A percentile compares a stretch with the other conserved stretches of the same genome.
These are phyloP conservation scores for Dioszegia aurantiaca DNA, from an alignment of 768 basidiomycete genomes.

Conservation along the genomic window DNA sequence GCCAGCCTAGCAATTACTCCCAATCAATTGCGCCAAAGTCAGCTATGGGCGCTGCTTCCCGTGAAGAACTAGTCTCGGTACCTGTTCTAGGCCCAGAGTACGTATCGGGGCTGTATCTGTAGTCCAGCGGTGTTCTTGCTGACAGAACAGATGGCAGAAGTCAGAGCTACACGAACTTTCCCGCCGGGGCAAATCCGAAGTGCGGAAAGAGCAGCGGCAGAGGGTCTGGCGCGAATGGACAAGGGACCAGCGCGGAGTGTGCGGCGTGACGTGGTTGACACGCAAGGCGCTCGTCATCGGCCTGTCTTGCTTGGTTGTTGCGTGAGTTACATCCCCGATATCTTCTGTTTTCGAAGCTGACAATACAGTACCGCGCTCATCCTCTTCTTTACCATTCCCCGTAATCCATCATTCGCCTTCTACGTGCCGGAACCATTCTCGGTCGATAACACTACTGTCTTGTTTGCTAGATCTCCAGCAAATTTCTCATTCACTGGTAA, in stretches of 20 bases:
- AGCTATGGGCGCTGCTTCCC: slow-evolving; percentile 14
- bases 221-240: slow-evolving; percentile 71
- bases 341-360: slow-evolving; percentile 5
- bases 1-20: slow-evolving; percentile 20
- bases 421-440: slow-evolving; percentile 62
- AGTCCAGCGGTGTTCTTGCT: neutral
- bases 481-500: slow-evolving; percentile 85
- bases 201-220: slow-evolving; percentile 56
- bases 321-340: slow-evolving; percentile 57
- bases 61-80: slow-evolving; percentile 84
- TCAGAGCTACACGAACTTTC: slow-evolving; percentile 75
- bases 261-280: slow-evolving; percentile 70
- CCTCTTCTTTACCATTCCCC: slow-evolving; percentile 76
- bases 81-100: slow-evolving; percentile 81
- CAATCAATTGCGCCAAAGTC: slow-evolving; percentile 7
- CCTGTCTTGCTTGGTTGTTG: slow-evolving; percentile 62
- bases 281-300: slow-evolving; percentile 62
- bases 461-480: slow-evolving; percentile 72
- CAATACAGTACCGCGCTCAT: slow-evolving; percentile 62
- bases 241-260: slow-evolving; percentile 73
- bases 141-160: slow-evolving; percentile 62
- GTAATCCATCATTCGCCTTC: slow-evolving; percentile 71
- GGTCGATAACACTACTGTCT: slow-evolving; percentile 54
- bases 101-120: slow-evolving; percentile 13
- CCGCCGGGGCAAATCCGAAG: slow-evolving; percentile 65